These are phyloP conservation scores for Crithidia acanthocephali DNA, from an alignment of 208 protist species.

Conservation along the genomic window DNA sequence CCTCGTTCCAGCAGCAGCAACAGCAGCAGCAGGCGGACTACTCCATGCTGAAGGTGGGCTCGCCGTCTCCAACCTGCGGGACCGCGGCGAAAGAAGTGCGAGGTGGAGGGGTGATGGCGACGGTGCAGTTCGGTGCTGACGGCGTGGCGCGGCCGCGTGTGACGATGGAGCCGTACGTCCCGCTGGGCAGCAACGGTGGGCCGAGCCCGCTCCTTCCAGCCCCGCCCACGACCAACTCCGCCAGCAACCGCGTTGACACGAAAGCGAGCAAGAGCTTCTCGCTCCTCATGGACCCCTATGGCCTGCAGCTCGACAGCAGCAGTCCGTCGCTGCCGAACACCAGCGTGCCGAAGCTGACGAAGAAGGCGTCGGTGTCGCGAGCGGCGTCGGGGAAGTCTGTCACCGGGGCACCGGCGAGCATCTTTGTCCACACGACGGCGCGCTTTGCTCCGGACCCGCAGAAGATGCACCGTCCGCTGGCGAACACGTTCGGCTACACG, in stretches of 20 bases:
- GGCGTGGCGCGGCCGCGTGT: slow-evolving; percentile 20
- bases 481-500: slow-evolving; percentile 47
- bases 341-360: neutral
- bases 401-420: slow-evolving; percentile 10
- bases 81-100: neutral
- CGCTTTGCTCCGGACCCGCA: slow-evolving; percentile 38
- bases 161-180: slow-evolving; percentile 28
- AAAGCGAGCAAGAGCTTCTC: slow-evolving; percentile 11
- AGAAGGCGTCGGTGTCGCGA: neutral
- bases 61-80: neutral
- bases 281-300: slow-evolving; percentile 22
- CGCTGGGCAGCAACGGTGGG: neutral
- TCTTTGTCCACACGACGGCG: slow-evolving; percentile 20
- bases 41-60: slow-evolving; percentile 5
- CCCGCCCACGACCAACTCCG: neutral
- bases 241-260: neutral
- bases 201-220: neutral
- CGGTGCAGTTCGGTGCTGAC: neutral
- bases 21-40: slow-evolving; percentile 15
- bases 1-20: neutral
- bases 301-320: slow-evolving; percentile 17
- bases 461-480: slow-evolving; percentile 41
- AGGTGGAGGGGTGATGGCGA: neutral
- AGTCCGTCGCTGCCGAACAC: neutral
- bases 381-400: too few species aligned